phyloP scores from a whole-genome alignment of 352 stramenopile species.

The Phytopythium oedochilum region DNA sequence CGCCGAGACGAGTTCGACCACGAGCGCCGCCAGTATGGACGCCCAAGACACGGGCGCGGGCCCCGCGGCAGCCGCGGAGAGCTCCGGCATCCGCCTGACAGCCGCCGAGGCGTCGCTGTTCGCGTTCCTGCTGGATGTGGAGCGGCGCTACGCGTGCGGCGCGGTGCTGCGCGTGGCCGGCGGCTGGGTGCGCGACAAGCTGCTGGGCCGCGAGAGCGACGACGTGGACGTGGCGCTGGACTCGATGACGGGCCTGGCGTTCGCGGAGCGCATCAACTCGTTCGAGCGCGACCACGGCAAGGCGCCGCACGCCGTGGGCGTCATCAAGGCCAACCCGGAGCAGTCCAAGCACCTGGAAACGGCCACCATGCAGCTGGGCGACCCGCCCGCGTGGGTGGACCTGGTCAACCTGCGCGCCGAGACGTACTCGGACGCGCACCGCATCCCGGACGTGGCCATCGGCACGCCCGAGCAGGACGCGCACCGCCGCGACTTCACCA shows the following conservation, averaged over 20 bases:
- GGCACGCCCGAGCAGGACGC: slow-evolving; percentile 87
- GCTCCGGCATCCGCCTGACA: slow-evolving; percentile 29
- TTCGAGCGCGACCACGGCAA: slow-evolving; percentile 57
- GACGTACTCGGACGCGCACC: slow-evolving; percentile 88
- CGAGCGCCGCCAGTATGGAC: too few species aligned
- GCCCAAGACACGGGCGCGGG: too few species aligned
- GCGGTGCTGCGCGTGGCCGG: slow-evolving; percentile 94
- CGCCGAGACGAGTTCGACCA: slow-evolving; percentile 2
- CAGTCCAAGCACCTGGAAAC: slow-evolving; percentile 99
- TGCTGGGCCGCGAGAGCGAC: slow-evolving; percentile 80
- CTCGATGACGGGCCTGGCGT: slow-evolving; percentile 93
- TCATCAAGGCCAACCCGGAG: slow-evolving; percentile 83
- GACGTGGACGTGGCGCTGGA: slow-evolving; percentile 99
- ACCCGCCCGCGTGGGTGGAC: slow-evolving; percentile 90
- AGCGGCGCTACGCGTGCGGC: slow-evolving; percentile 34
- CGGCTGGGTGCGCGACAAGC: slow-evolving; percentile 99
- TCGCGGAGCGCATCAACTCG: slow-evolving; percentile 82
- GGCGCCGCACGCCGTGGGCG: slow-evolving; percentile 39
- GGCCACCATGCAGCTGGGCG: slow-evolving; percentile 92
- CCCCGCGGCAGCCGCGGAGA: too few species aligned
- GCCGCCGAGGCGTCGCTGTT: slow-evolving; percentile 54
- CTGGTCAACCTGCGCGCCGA: slow-evolving; percentile 98
- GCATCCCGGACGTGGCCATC: slow-evolving; percentile 59
- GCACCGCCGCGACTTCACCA: slow-evolving; percentile 95
- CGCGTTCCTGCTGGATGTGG: slow-evolving; percentile 53